A percentile compares a stretch with the other conserved stretches of the same genome.
Evolutionary conservation across 2,329 filamentous ascomycete genomes (phyloP).

Genomic region (Ambrosiella cleistominuta): DNA sequence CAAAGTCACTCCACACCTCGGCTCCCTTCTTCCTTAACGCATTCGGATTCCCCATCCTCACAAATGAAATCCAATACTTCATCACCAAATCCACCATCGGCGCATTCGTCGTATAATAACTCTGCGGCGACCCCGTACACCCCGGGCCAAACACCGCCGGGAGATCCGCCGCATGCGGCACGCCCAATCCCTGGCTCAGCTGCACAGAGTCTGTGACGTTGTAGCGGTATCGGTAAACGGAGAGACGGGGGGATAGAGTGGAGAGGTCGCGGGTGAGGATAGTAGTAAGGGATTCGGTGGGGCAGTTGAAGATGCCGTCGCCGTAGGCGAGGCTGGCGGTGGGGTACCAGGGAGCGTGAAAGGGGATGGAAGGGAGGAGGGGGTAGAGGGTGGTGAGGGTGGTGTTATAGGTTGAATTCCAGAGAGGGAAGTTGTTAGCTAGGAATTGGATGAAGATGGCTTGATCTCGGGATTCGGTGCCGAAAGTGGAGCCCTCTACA

Average conservation of each 20-base stretch:
- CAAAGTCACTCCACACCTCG: constrained; percentile 27
- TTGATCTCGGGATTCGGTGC: constrained; percentile 20
- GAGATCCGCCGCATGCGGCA: constrained; percentile 30
- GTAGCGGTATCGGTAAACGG: constrained; percentile 32
- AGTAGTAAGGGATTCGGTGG: constrained; percentile 16
- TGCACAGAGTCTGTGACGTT: constrained; percentile 27
- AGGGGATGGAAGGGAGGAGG: constrained; percentile 19
- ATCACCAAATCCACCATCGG: constrained; percentile 29
- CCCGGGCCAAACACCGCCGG: constrained; percentile 31
- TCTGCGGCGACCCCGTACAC: constrained; percentile 18
- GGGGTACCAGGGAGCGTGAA: constrained; percentile 28
- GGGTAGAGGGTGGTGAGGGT: constrained; percentile 26
- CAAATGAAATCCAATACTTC: constrained; percentile 34
- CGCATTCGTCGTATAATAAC: constrained; percentile 29
- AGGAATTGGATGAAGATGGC: constrained; percentile 25
- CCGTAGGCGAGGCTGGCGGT: constrained; percentile 26
- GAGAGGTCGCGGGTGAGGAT: constrained; percentile 17
- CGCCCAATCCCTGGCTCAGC: constrained; percentile 24
- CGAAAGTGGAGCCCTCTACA: constrained; percentile 31
- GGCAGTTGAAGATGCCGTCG: constrained; percentile 29
- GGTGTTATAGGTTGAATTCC: constrained; percentile 21
- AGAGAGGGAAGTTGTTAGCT: constrained; percentile 29
- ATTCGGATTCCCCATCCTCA: constrained; percentile 28
- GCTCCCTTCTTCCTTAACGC: constrained; percentile 18
- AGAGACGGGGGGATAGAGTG: constrained; percentile 9